phyloP scores from a whole-genome alignment of 768 basidiomycete species.

The Auriscalpium vulgare region DNA sequence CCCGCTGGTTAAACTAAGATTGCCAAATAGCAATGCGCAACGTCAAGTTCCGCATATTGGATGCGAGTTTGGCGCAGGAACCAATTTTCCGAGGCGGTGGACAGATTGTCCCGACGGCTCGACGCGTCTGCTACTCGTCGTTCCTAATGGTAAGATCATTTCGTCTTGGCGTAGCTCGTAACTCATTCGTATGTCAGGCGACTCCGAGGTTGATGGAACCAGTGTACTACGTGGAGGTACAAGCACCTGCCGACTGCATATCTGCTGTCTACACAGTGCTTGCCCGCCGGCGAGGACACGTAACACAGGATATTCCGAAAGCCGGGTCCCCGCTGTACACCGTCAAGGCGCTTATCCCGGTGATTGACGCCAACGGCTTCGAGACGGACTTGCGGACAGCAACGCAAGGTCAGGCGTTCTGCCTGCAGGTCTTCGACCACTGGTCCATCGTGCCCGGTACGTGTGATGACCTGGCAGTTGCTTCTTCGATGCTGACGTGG shows the following conservation, averaged over 20 bases:
- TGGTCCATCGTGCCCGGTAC: slow-evolving; percentile 97
- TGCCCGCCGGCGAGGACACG: slow-evolving; percentile 97
- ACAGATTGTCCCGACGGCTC: slow-evolving; percentile 98
- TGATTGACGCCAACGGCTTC: slow-evolving; percentile 97
- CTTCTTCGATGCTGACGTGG: background rate
- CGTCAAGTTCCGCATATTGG: slow-evolving; percentile 94
- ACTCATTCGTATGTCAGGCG: slow-evolving; percentile 42
- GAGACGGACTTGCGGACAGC: slow-evolving; percentile 97
- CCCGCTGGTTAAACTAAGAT: slow-evolving; percentile 3
- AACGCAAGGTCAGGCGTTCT: slow-evolving; percentile 99
- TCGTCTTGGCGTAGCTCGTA: background rate
- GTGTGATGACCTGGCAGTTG: slow-evolving; percentile 18
- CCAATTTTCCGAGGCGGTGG: slow-evolving; percentile 98
- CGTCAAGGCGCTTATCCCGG: slow-evolving; percentile 95
- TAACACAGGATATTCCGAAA: slow-evolving; percentile 96
- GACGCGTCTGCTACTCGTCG: slow-evolving; percentile 97
- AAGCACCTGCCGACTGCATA: slow-evolving; percentile 97
- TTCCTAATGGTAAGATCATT: slow-evolving; percentile 81
- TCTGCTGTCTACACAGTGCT: slow-evolving; percentile 98
- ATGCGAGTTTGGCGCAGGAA: slow-evolving; percentile 87
- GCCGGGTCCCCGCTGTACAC: slow-evolving; percentile 97
- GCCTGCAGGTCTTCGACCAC: slow-evolving; percentile 94
- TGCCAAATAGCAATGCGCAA: slow-evolving; percentile 80
- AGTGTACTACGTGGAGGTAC: slow-evolving; percentile 98
- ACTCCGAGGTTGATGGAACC: slow-evolving; percentile 95